These are phyloP conservation scores for Verticillium longisporum DNA, from an alignment of 2,329 filamentous ascomycete genomes.

Conservation along the genomic window DNA sequence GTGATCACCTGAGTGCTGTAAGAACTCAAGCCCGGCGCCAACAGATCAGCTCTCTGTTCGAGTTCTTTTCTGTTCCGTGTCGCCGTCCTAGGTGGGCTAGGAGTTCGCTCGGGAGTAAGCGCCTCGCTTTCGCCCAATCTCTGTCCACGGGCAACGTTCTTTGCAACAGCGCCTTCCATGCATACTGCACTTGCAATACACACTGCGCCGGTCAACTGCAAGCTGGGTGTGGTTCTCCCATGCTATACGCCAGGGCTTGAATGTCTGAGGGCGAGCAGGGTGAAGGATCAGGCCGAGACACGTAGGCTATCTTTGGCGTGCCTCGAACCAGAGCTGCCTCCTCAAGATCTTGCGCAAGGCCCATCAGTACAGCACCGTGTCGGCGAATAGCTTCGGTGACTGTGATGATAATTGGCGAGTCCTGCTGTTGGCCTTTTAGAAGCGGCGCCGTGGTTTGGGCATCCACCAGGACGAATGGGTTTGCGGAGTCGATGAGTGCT, in stretches of 20 bases:
- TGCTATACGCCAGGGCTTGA: constrained; percentile 37
- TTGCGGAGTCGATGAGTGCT: constrained; percentile 27
- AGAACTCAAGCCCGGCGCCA: background rate
- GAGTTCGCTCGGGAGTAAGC: constrained; percentile 13
- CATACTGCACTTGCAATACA: constrained; percentile 37
- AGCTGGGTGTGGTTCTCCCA: constrained; percentile 43
- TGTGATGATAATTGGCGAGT: constrained; percentile 18
- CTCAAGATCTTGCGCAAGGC: constrained; percentile 34
- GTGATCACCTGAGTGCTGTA: background rate
- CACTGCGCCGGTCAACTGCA: constrained; percentile 45
- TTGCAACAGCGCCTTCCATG: constrained; percentile 31
- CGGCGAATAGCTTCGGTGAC: constrained; percentile 44
- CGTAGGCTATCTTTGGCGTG: constrained; percentile 50
- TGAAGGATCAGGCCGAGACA: constrained; percentile 23
- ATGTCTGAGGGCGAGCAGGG: constrained; percentile 24
- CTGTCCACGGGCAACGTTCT: constrained; percentile 9
- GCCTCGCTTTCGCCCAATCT: background rate
- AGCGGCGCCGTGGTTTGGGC: constrained; percentile 24
- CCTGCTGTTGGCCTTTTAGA: background rate
- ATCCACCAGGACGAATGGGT: constrained; percentile 44
- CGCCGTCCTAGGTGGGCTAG: constrained; percentile 16
- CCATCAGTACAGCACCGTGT: constrained; percentile 50
- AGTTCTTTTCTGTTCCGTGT: background rate
- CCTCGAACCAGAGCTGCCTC: constrained; percentile 22
- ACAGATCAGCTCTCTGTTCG: constrained; percentile 3